Evolutionary conservation across 2,329 filamentous ascomycete genomes (phyloP), one percentile per base, ranked within the genome.

Genomic region (Ophiostoma angusticollis): DNA sequence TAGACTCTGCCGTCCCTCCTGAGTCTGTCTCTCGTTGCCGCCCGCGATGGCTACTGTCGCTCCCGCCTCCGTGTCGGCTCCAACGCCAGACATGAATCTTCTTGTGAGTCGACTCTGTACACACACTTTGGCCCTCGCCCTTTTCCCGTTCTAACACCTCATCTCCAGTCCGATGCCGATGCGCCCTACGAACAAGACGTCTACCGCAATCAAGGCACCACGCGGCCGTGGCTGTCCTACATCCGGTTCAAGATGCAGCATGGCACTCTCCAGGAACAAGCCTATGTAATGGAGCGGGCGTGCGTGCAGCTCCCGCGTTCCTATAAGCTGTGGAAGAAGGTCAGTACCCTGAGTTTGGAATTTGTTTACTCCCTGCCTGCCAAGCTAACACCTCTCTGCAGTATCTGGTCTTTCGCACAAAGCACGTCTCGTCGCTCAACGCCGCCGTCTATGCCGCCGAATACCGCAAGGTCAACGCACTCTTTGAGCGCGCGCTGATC

Each of bases 321-420:
- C 21, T 98, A 94, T 67, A 98, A 98, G 65, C 69, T 98, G 35
- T 98, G 91, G 91, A 96, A 94, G 63, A 78, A 93, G 75, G 80
- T 84, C 24, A 24, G 34, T 6, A 21, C 62, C 43, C 61, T 51
- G 31, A 5, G 9, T 18, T 21, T 23, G 13, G 17, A 14, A 4
- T 13, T 29, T 23, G 2, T 24, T n/a, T n/a, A n/a, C n/a, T n/a
- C n/a, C n/a, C 19, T 17, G 16, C 17, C 9, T 5, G 4, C 30
- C 31, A 23, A 9, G 19, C 32, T 21, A 31, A 37, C 35, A 18
- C 9, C n/a, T n/a, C n/a, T 18, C 9, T 17, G 14, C 42, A 84
- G 80, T 98, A 96, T 60, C 75, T 98, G 48, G 73, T 78, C 48
- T 81, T 96, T 50, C 77, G 91, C 51, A 78, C 74, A 40, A 83